phyloP scores from a whole-genome alignment of 192 early-diverging fungal genomes.

The Backusella psychrophila region DNA sequence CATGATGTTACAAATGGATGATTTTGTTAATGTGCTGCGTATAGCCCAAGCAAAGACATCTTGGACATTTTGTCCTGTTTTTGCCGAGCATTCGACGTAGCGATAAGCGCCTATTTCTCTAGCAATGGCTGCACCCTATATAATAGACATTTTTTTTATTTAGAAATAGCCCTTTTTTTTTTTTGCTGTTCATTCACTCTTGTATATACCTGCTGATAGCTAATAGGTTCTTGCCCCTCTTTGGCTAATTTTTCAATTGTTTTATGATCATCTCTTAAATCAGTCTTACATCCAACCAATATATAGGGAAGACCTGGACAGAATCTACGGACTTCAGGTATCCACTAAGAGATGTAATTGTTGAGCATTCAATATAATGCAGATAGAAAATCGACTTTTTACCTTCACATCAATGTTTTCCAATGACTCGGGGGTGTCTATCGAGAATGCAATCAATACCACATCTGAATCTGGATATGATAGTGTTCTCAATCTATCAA shows the following conservation, averaged over 20 bases:
- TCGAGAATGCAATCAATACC: slow-evolving; percentile 20
- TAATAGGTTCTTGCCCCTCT: slow-evolving; percentile 48
- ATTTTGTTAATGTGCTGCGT: slow-evolving; percentile 33
- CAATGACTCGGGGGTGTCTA: slow-evolving; percentile 33
- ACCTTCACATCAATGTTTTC: slow-evolving; percentile 33
- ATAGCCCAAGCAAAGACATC: slow-evolving; percentile 59
- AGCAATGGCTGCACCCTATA: slow-evolving; percentile 15
- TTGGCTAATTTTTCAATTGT: slow-evolving; percentile 59
- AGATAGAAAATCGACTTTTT: neutral
- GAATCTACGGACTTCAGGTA: slow-evolving; percentile 16
- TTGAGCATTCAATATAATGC: slow-evolving; percentile 25
- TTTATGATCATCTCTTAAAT: slow-evolving; percentile 23
- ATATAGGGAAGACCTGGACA: slow-evolving; percentile 26
- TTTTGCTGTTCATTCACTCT: neutral
- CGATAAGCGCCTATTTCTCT: slow-evolving; percentile 16
- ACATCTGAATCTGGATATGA: slow-evolving; percentile 27
- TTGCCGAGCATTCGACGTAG: slow-evolving; percentile 31
- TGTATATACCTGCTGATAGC: slow-evolving; percentile 26
- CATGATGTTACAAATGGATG: slow-evolving; percentile 6
- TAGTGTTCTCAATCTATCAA: slow-evolving; percentile 22
- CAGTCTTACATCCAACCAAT: slow-evolving; percentile 28
- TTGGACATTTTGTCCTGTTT: slow-evolving; percentile 16
- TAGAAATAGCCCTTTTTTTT: neutral
- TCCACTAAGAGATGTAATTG: slow-evolving; percentile 16
- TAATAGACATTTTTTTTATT: neutral